Evolutionary conservation across 768 basidiomycete genomes (phyloP).

Genomic region (Leccinum barrowsii): DNA sequence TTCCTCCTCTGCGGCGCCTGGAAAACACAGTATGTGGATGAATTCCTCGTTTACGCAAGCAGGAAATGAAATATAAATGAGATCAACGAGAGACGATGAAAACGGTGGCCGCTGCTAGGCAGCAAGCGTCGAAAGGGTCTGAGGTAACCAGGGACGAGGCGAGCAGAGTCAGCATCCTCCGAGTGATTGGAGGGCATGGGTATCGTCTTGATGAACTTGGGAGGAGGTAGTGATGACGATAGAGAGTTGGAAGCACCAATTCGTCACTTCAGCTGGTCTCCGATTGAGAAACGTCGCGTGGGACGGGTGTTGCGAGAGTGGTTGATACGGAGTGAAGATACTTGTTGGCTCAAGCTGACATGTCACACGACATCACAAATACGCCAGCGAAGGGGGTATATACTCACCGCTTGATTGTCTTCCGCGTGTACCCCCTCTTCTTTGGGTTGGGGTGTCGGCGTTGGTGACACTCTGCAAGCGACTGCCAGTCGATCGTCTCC

Average conservation of each 20-base stretch:
- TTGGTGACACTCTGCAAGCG: background rate
- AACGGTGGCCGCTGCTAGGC: no score
- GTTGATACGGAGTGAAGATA: conserved; percentile 24
- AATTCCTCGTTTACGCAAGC: conserved; percentile 24
- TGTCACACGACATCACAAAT: background rate
- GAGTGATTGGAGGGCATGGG: no score
- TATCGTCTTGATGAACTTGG: conserved; percentile 25
- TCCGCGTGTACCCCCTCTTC: background rate
- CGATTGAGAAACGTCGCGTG: conserved; percentile 2
- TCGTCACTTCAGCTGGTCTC: background rate
- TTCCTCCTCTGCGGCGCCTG: conserved; percentile 1
- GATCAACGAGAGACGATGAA: background rate
- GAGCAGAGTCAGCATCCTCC: no score
- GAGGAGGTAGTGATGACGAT: background rate
- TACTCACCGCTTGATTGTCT: conserved; percentile 4
- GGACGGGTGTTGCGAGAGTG: conserved; percentile 15
- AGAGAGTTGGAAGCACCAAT: background rate
- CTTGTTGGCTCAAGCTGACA: conserved; percentile 6
- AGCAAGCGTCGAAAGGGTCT: no score
- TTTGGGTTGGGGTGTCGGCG: background rate
- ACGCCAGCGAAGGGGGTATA: background rate
- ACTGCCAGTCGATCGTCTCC: background rate
- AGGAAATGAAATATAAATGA: background rate
- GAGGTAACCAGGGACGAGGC: no score
- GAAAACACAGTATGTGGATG: conserved; percentile 5